phyloP scores from a whole-genome alignment of 78 protist genomes.

The Speleostelium caveatum region DNA sequence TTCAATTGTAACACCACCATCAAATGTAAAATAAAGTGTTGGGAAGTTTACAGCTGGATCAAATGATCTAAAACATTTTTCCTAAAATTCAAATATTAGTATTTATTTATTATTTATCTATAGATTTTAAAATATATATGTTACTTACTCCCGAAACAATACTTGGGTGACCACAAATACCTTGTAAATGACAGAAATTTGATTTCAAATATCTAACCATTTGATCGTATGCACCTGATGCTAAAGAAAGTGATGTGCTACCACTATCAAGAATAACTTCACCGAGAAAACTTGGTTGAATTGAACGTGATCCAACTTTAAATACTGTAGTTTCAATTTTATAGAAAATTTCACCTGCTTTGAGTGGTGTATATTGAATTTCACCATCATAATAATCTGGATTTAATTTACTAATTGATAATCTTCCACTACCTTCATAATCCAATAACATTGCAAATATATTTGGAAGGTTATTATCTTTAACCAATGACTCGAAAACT shows the following conservation, averaged over 20 bases:
- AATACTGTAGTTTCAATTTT: slow-evolving; percentile 18
- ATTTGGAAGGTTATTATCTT: slow-evolving; percentile 10
- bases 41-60: slow-evolving; percentile 18
- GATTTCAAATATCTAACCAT: not conserved
- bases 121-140: no score
- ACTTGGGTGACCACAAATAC: slow-evolving; percentile 21
- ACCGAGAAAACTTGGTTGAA: slow-evolving; percentile 22
- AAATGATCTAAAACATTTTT: slow-evolving; percentile 9
- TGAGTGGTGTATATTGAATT: slow-evolving; percentile 55
- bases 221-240: slow-evolving; percentile 25
- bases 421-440: slow-evolving; percentile 50
- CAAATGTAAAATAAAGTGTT: slow-evolving; percentile 24
- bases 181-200: slow-evolving; percentile 36
- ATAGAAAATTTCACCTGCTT: slow-evolving; percentile 12
- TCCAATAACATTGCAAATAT: slow-evolving; percentile 55
- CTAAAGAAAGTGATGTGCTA: slow-evolving; percentile 25
- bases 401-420: slow-evolving; percentile 51
- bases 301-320: not conserved
- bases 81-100: no score
- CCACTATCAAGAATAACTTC: slow-evolving; percentile 72
- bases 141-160: slow-evolving; percentile 16
- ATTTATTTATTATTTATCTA: not conserved
- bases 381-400: slow-evolving; percentile 18
- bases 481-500: slow-evolving; percentile 53
- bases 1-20: slow-evolving; percentile 47